Evolutionary conservation across 139 green algal species (phyloP).

Genomic region (Micractinium sp.): DNA sequence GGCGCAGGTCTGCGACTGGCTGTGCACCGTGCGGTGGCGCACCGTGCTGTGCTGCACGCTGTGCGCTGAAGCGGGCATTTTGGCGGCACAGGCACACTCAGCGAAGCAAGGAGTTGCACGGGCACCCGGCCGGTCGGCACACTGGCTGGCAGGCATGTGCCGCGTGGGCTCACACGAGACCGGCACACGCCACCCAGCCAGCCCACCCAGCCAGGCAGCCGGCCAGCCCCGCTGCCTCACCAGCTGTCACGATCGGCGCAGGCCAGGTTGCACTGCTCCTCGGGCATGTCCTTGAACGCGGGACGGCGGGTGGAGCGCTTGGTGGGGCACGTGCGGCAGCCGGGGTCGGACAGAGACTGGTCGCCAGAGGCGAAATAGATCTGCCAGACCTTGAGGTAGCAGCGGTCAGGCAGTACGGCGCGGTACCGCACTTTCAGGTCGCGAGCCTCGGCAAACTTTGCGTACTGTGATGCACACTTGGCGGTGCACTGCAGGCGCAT

Average conservation of each 20-base stretch:
- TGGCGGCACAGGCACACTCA: background rate
- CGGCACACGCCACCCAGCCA: too few species aligned
- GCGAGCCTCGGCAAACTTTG: too few species aligned
- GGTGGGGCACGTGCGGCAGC: background rate
- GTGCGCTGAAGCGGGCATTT: too few species aligned
- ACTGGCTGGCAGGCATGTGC: background rate
- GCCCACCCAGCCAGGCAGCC: too few species aligned
- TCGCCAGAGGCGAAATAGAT: background rate
- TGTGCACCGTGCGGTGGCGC: too few species aligned
- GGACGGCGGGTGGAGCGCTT: background rate
- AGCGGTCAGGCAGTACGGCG: background rate
- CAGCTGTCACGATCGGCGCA: background rate
- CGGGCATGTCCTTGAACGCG: background rate
- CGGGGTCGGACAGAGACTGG: background rate
- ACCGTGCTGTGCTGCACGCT: too few species aligned
- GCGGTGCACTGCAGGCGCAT: too few species aligned
- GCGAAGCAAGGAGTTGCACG: background rate
- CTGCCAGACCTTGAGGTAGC: background rate
- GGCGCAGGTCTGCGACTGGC: background rate
- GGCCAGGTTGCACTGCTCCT: slow-evolving; percentile 3
- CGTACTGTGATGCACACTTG: too few species aligned
- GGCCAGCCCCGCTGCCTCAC: background rate
- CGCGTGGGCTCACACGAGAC: too few species aligned
- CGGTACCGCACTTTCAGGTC: background rate
- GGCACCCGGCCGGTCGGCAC: background rate